Evolutionary conservation across 2,329 filamentous ascomycete species (phyloP).

Genomic region (Aspergillus clavatus): DNA sequence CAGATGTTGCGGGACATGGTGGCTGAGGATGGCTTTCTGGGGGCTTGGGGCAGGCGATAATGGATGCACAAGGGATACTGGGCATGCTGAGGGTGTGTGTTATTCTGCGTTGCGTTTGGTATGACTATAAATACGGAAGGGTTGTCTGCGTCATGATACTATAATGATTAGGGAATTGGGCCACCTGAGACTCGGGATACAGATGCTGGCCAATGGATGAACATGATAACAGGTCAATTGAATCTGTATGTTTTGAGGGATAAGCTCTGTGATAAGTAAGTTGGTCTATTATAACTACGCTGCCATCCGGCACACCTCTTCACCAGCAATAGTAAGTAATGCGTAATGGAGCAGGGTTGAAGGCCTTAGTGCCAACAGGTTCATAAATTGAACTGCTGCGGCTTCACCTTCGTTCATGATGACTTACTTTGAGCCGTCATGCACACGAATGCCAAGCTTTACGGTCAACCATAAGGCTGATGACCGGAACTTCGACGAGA

Average conservation of each 20-base stretch:
- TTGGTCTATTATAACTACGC: too few species aligned
- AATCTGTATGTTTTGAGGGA: neutral
- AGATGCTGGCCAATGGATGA: neutral
- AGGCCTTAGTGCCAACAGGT: too few species aligned
- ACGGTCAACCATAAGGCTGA: neutral
- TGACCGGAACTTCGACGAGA: too few species aligned
- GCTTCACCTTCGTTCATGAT: neutral
- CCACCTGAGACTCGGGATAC: neutral
- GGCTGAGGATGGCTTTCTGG: neutral
- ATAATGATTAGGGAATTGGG: neutral
- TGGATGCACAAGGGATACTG: too few species aligned
- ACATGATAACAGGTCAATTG: too few species aligned
- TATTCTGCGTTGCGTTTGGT: neutral
- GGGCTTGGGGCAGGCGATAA: too few species aligned
- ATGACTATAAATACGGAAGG: neutral
- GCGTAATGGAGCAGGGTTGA: too few species aligned
- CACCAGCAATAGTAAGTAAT: too few species aligned
- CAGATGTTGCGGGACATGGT: slow-evolving; percentile 47
- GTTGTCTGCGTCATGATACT: neutral
- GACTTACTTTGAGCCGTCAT: neutral
- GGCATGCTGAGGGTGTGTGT: too few species aligned
- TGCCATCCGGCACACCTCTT: too few species aligned
- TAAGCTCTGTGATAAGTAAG: too few species aligned
- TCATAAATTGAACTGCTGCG: neutral
- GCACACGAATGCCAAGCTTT: neutral